A percentile compares a stretch with the other conserved stretches of the same genome.
phyloP scores from a whole-genome alignment of 2,329 filamentous ascomycete species.

The Mollisia scopiformis region DNA sequence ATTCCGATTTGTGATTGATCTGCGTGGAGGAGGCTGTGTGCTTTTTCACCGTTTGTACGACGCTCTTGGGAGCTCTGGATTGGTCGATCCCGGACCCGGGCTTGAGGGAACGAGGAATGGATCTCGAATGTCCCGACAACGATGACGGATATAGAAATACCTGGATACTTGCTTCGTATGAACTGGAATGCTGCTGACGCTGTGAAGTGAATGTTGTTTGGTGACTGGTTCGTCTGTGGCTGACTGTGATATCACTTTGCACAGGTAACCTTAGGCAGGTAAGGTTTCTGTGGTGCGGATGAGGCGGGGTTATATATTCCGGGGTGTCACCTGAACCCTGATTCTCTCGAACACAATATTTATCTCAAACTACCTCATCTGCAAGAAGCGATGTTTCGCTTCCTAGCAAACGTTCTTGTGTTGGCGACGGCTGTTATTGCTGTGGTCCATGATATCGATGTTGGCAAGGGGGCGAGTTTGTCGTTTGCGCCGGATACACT shows the following conservation, averaged over 20 bases:
- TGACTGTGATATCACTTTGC: neutral
- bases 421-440: neutral
- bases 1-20: too few species aligned
- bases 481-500: constrained; percentile 9
- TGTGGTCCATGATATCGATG: constrained; percentile 6
- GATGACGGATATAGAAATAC: neutral
- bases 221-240: neutral
- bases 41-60: too few species aligned
- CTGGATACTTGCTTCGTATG: neutral
- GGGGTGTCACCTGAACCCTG: neutral
- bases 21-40: too few species aligned
- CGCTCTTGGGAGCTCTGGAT: too few species aligned
- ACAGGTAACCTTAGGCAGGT: neutral
- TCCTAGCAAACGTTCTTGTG: neutral
- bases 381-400: neutral
- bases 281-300: neutral
- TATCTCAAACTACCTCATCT: neutral
- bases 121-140: neutral
- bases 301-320: constrained; percentile 1
- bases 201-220: neutral
- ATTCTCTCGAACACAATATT: neutral
- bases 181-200: neutral
- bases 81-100: neutral
- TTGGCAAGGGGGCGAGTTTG: constrained; percentile 6
- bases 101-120: neutral